Evolutionary conservation across 345 rosid genomes (phyloP), one percentile per base, ranked within the genome.

Genomic region (Lepidium aucheri): DNA sequence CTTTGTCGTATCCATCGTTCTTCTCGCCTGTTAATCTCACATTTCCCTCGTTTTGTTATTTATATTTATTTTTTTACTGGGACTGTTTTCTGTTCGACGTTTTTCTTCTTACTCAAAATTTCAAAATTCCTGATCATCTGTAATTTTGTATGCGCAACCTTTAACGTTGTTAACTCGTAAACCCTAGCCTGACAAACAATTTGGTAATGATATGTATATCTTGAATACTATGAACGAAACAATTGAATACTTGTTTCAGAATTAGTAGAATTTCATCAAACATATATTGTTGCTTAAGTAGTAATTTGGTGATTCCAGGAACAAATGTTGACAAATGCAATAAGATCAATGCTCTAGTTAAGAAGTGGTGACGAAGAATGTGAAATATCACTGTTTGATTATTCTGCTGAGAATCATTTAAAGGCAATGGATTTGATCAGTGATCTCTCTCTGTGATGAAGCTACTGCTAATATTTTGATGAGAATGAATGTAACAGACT

Each of bases 391-490:
- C 24, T 67, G 32, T 90, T 90, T 53, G 98, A 90, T 68, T 49
- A 68, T 70, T 88, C 89, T 1, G 75, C 76, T 9, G 85, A 90
- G 63, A 86, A 79, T 76, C 84, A 90, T 80, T 63, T 93, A 20
- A 78, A 70, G 26, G 86, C 83, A 47, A 43, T 88, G 69, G 88
- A 84, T 35, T 65, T 61, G 8, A 84, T 76, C 45, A 72, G 81
- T 70, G 60, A 68, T 78, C 74, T 86, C 18, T 78, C 74, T 86
- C 18, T 88, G 92, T 69, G 87, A 80, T 53, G 94, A 85, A 65
- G 53, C 77, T 8, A 67, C 35, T 20, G 35, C 67, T 8, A 77
- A 65, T 7, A 26, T 55, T n/a, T n/a, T 34, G 83, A 74, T 8
- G 51, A 57, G 45, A 53, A 63, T 10, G 79, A 80, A 12, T 77